Evolutionary conservation across 2,329 filamentous ascomycete genomes (phyloP).

Genomic region (Diplodia intermedia): DNA sequence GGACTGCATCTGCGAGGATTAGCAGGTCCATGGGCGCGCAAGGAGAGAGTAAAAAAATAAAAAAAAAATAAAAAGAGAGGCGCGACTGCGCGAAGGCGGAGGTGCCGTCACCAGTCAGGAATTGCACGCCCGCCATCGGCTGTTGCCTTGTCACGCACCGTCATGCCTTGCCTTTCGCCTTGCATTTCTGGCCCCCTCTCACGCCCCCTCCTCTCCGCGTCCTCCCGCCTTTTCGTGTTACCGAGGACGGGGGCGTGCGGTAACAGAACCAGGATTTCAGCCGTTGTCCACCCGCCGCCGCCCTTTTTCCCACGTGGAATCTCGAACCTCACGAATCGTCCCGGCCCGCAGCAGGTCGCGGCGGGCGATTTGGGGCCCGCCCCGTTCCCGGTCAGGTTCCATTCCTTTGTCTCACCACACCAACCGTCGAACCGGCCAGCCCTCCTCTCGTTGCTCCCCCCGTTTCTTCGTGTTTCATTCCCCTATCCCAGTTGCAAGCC

Average conservation of each 20-base stretch:
- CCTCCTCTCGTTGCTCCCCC: not conserved
- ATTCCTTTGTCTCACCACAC: conserved; percentile 22
- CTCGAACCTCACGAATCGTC: conserved; percentile 29
- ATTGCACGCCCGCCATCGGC: not conserved
- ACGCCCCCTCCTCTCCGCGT: conserved; percentile 10
- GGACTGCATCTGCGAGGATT: not conserved
- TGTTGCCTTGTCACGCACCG: conserved; percentile 12
- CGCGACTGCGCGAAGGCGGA: conserved; percentile 4
- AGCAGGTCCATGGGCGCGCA: not conserved
- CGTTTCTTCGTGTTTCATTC: conserved; percentile 26
- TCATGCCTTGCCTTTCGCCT: conserved; percentile 10
- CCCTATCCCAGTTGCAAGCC: not conserved
- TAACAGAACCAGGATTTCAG: conserved; percentile 22
- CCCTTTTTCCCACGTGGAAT: conserved; percentile 32
- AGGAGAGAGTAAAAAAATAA: conserved; percentile 2
- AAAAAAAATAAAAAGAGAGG: not conserved
- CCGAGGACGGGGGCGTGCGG: conserved; percentile 24
- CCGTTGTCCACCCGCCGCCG: conserved; percentile 26
- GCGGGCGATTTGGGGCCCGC: conserved; percentile 6
- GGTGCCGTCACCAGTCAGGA: not conserved
- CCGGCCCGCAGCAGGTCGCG: conserved; percentile 29
- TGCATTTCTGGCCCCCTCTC: conserved; percentile 10
- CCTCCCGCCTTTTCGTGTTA: conserved; percentile 27
- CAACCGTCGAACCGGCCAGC: not conserved
- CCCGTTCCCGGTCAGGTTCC: conserved; percentile 20